These are phyloP conservation scores for Citrullus colocynthis DNA, from an alignment of 306 rosid species.

Conservation along the genomic window DNA sequence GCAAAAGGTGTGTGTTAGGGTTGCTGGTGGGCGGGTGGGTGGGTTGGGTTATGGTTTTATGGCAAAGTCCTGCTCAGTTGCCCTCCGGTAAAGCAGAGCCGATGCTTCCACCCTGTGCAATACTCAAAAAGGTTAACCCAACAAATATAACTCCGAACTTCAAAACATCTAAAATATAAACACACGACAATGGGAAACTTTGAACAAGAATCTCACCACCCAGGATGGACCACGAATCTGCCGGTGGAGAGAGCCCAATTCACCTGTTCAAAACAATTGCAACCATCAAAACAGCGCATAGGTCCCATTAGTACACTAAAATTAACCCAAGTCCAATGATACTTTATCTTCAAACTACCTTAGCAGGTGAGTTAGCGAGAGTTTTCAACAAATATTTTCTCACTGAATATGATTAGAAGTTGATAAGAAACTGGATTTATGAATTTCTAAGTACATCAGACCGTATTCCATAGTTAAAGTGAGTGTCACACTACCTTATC, in stretches of 20 bases:
- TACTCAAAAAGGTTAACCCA: not conserved
- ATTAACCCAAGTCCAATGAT: not conserved
- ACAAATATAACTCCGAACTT: not conserved
- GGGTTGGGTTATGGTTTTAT: conserved; percentile 36
- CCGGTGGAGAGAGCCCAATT: conserved; percentile 76
- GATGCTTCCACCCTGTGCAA: conserved; percentile 97
- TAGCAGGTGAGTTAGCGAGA: not conserved
- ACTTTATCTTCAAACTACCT: not conserved
- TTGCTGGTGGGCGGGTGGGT: not conserved
- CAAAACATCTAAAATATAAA: not conserved
- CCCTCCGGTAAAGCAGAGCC: conserved; percentile 95
- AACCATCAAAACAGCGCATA: not conserved
- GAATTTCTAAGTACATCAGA: not conserved
- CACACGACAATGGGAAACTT: not conserved
- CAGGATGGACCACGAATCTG: conserved; percentile 79
- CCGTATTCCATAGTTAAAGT: not conserved
- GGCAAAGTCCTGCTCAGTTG: conserved; percentile 82
- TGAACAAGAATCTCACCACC: conserved; percentile 53
- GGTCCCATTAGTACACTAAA: not conserved
- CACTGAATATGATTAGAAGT: not conserved
- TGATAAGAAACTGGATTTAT: not conserved
- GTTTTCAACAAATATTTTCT: not conserved
- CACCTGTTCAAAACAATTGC: conserved; percentile 52
- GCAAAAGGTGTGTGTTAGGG: conserved; percentile 6
- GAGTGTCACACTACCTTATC: conserved; percentile 57